These are phyloP conservation scores for Pseudocercospora cruenta DNA, from an alignment of 2,329 filamentous ascomycete species.

Conservation along the genomic window DNA sequence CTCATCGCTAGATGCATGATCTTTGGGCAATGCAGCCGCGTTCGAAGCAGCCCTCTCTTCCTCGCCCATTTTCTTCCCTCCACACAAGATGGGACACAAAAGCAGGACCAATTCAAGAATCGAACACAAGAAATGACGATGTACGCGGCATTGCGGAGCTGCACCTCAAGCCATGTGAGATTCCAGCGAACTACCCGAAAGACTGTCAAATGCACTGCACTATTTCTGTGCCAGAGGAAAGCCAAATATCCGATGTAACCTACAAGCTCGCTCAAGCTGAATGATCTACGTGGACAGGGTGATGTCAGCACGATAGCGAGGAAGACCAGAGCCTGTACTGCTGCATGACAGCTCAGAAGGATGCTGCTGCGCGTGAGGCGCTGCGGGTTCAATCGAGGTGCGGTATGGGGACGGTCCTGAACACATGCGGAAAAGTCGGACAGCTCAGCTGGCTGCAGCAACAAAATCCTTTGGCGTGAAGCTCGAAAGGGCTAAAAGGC, in stretches of 20 bases:
- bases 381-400: neutral
- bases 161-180: neutral
- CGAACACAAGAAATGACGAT: neutral
- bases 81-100: neutral
- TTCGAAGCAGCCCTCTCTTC: neutral
- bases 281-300: neutral
- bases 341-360: neutral
- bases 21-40: neutral
- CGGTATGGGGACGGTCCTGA: neutral
- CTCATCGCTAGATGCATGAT: neutral
- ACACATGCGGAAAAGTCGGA: neutral
- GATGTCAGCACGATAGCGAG: neutral
- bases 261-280: neutral
- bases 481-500: neutral
- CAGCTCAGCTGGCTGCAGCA: slow-evolving; percentile 4
- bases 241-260: neutral
- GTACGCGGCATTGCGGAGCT: neutral
- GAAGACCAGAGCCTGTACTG: neutral
- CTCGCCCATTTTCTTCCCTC: neutral
- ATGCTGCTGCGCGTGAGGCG: neutral
- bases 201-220: neutral
- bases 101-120: neutral
- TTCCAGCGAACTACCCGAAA: neutral
- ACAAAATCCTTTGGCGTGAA: slow-evolving; percentile 1
- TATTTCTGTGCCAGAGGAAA: neutral